phyloP scores from a whole-genome alignment of 1,139 yeast species.

The Lodderomyces parapsilosis region DNA sequence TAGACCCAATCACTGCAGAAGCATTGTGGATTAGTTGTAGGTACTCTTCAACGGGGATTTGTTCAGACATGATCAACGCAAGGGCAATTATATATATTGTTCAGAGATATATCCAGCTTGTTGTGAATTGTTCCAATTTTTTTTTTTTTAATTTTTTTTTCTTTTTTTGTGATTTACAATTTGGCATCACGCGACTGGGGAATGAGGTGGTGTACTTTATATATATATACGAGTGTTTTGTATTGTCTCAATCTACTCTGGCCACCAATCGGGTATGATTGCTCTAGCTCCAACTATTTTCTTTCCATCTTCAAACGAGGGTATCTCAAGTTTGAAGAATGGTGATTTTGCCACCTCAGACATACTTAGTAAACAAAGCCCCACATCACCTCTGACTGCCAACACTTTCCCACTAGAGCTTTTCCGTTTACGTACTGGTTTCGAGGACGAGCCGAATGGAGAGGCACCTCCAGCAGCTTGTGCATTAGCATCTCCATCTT shows the following conservation, averaged over 20 bases:
- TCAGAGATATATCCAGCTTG: no score
- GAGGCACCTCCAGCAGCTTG: conserved; percentile 19
- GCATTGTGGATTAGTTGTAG: conserved; percentile 14
- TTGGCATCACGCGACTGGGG: neutral
- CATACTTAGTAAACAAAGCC: conserved; percentile 59
- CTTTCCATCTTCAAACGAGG: conserved; percentile 21
- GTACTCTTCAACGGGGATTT: conserved; percentile 14
- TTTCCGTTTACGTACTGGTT: conserved; percentile 32
- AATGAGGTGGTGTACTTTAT: neutral
- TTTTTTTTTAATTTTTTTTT: neutral
- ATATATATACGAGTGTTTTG: neutral
- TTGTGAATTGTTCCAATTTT: no score
- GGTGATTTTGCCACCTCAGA: conserved; percentile 35
- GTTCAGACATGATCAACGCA: conserved; percentile 15
- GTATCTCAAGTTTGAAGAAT: conserved; percentile 31
- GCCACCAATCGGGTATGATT: conserved; percentile 69
- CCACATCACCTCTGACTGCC: conserved; percentile 56
- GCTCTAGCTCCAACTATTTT: conserved; percentile 45
- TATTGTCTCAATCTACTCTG: conserved; percentile 21
- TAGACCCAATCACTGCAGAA: conserved; percentile 9
- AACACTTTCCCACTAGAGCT: conserved; percentile 60
- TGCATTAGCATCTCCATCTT: conserved; percentile 4
- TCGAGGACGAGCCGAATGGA: conserved; percentile 35
- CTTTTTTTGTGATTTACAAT: neutral
- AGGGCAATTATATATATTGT: no score